These are phyloP conservation scores for Globisporangium abappressorium DNA, from an alignment of 352 stramenopile genomes.

Conservation along the genomic window DNA sequence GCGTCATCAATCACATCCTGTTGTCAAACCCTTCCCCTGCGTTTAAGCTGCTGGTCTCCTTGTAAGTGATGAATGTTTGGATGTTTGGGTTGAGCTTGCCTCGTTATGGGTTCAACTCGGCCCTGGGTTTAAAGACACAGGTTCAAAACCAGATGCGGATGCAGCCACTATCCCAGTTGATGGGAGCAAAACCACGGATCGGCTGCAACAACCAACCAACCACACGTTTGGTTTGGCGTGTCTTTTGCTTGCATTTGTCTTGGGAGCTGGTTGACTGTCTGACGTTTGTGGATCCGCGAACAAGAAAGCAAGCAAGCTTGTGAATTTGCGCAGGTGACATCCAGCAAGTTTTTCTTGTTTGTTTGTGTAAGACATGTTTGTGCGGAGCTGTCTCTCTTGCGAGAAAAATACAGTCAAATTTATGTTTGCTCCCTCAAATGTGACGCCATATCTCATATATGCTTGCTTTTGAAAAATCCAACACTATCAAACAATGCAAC, in stretches of 20 bases:
- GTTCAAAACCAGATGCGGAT: slow-evolving; percentile 4
- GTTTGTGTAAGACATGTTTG: too few species aligned
- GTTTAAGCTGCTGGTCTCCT: not conserved
- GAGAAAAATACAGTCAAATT: too few species aligned
- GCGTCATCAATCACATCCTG: not conserved
- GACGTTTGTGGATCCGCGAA: not conserved
- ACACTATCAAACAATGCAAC: too few species aligned
- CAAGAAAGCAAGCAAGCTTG: too few species aligned
- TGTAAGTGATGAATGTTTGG: not conserved
- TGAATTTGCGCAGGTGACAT: too few species aligned
- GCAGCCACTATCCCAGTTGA: slow-evolving; percentile 8
- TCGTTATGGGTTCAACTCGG: not conserved
- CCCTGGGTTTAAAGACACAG: not conserved
- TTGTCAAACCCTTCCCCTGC: not conserved
- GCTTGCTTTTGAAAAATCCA: too few species aligned
- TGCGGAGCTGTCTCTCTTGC: too few species aligned
- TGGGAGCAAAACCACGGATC: slow-evolving; percentile 1
- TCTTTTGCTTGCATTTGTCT: not conserved
- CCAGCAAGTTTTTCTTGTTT: too few species aligned
- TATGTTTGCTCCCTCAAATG: too few species aligned
- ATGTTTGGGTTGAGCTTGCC: not conserved
- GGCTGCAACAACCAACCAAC: not conserved
- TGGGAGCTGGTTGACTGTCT: not conserved
- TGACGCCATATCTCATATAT: too few species aligned
- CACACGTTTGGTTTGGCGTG: not conserved